Evolutionary conservation across 257 asterid genomes (phyloP), one percentile per base, ranked within the genome.

Genomic region (Capsicum pubescens): DNA sequence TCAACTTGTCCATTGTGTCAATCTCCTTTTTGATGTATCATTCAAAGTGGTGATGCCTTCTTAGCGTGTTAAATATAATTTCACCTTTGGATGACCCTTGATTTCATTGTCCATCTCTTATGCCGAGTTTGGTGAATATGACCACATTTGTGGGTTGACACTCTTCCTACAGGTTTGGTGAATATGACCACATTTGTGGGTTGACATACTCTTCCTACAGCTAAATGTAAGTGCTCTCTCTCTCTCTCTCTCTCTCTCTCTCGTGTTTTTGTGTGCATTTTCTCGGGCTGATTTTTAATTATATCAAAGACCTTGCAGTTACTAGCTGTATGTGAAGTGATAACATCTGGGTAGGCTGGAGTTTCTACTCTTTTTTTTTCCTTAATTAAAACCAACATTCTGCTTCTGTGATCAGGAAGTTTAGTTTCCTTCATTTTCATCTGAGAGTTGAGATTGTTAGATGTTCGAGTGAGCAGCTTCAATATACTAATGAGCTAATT

Each of bases 1-100:
- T 95, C 99, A 39, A 95, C 95, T 68, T 97, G 99, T 83, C 99
- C 99, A 13, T 84, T 97, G 88, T 97, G 99, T 87, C 99, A 97
- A 88, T 95, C 98, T 85, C 98, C 99, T 64, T 97, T 97, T 86
- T 95, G 89, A 94, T 91, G n/a, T 63, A 21, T 63, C 10, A 3
- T 46, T 59, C 64, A 32, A 55, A 54, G 64, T 32, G 4, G 81
- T 26, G 81, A 26, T 52, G 63, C 48, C 64, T 63, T 63, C 17
- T 15, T 54, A 54, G 63, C 16, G 81, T 63, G 17, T 26, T 76
- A 52, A 26, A 52, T 3, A 2, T 14, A 52, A 76, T 26, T 36
- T 76, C 19, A 52, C 63, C 81, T 56, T 74, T 76, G 79, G 79
- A 44, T 69, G 39, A 21, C 77, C 19, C 76, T 68, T 68, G 21